A percentile compares a stretch with the other conserved stretches of the same genome.
Evolutionary conservation across 805 yeast genomes (phyloP).

Genomic region (Suhomyces vadensis): DNA sequence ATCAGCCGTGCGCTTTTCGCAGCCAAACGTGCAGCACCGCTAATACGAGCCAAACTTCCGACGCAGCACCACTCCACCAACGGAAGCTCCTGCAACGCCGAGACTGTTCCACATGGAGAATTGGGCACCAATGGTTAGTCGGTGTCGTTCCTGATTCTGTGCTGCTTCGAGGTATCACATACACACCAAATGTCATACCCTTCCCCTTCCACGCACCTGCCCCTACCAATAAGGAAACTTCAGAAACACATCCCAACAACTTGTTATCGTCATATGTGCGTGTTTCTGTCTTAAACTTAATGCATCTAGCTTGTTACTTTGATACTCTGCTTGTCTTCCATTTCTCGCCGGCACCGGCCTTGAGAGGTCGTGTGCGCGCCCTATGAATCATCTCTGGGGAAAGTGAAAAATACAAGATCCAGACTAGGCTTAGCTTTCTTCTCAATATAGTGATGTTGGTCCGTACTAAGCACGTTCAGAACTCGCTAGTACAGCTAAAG

Average conservation of each 20-base stretch:
- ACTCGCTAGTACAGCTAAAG: not conserved
- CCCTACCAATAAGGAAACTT: too few relatives aligned
- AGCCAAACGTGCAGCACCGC: not conserved
- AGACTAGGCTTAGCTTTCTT: not conserved
- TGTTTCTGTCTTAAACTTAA: too few relatives aligned
- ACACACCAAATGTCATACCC: too few relatives aligned
- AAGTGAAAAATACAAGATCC: not conserved
- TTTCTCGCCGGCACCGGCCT: too few relatives aligned
- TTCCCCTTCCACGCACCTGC: too few relatives aligned
- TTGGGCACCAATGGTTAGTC: not conserved
- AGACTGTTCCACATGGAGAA: not conserved
- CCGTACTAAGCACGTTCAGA: not conserved
- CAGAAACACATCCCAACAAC: too few relatives aligned
- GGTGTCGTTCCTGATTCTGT: not conserved
- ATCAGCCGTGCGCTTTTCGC: conserved; percentile 3
- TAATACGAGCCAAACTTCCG: not conserved
- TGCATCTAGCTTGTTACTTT: too few relatives aligned
- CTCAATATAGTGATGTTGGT: not conserved
- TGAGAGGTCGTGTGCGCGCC: not conserved
- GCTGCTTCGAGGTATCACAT: too few relatives aligned
- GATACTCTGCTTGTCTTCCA: too few relatives aligned
- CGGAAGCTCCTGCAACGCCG: not conserved
- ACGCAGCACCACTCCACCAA: not conserved
- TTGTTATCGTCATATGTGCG: too few relatives aligned
- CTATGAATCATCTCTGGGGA: too few relatives aligned